Conservation (phyloP, 306 rosid species). For the Sechiopsis laciniata region DNA sequence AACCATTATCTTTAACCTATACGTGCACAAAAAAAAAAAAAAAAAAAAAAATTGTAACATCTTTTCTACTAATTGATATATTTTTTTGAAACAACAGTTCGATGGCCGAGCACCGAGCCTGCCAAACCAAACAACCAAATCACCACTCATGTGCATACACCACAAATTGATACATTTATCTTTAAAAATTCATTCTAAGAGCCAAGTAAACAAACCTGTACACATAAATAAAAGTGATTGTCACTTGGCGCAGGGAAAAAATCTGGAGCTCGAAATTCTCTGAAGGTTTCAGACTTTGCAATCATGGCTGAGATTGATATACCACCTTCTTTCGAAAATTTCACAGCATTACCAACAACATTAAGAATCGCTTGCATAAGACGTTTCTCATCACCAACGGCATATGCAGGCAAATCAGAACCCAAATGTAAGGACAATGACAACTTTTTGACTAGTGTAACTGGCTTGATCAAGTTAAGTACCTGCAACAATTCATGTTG, state of each 20-base stretch:
- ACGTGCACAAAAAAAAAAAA: background rate
- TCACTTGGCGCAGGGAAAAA: slow-evolving; percentile 61
- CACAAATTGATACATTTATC: too few species aligned
- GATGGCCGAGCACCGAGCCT: too few species aligned
- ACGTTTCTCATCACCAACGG: slow-evolving; percentile 80
- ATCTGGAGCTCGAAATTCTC: slow-evolving; percentile 66
- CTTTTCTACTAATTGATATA: too few species aligned
- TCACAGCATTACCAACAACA: slow-evolving; percentile 92
- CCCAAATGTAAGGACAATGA: slow-evolving; percentile 49
- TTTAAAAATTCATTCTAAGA: background rate
- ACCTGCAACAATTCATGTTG: slow-evolving; percentile 51
- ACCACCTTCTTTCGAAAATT: slow-evolving; percentile 85
- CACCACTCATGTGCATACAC: too few species aligned
- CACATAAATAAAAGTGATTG: slow-evolving; percentile 71
- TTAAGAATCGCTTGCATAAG: slow-evolving; percentile 82
- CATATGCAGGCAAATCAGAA: slow-evolving; percentile 68
- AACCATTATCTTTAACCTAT: slow-evolving; percentile 85
- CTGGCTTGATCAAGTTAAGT: slow-evolving; percentile 75
- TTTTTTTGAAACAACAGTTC: too few species aligned
- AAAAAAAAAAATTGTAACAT: background rate
- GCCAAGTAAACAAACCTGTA: slow-evolving; percentile 62
- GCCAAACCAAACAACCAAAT: too few species aligned
- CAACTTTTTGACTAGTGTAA: slow-evolving; percentile 77
- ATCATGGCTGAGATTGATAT: slow-evolving; percentile 55
- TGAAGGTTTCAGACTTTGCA: slow-evolving; percentile 68